A percentile compares a stretch with the other conserved stretches of the same genome.
These are phyloP conservation scores for Aureobasidium mangrovei DNA, from an alignment of 2,329 filamentous ascomycete genomes.

Conservation along the genomic window DNA sequence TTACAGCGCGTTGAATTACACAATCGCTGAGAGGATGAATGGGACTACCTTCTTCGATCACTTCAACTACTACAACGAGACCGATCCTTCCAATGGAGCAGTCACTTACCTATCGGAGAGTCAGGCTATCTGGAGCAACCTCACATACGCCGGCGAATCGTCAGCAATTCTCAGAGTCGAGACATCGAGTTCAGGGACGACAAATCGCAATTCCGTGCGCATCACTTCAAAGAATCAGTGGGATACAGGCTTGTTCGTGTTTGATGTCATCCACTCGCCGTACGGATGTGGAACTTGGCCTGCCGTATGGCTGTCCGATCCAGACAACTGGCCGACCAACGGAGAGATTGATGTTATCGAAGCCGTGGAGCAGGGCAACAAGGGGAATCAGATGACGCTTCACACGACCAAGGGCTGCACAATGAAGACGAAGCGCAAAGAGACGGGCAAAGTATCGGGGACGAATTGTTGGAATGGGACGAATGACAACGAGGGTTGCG, in stretches of 20 bases:
- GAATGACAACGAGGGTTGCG: slow-evolving; percentile 26
- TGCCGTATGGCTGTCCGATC: slow-evolving; percentile 56
- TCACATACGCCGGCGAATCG: slow-evolving; percentile 22
- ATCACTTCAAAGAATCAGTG: slow-evolving; percentile 53
- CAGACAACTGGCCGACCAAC: slow-evolving; percentile 48
- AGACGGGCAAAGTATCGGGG: slow-evolving; percentile 22
- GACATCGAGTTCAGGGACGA: slow-evolving; percentile 20
- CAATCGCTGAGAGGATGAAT: slow-evolving; percentile 26
- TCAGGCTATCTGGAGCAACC: slow-evolving; percentile 18
- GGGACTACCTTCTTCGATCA: slow-evolving; percentile 40
- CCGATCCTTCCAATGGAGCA: slow-evolving; percentile 42
- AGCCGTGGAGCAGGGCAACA: slow-evolving; percentile 27
- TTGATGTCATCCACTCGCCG: slow-evolving; percentile 56
- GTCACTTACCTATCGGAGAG: slow-evolving; percentile 34
- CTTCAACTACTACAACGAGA: slow-evolving; percentile 40
- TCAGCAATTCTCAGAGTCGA: slow-evolving; percentile 23
- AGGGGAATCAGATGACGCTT: slow-evolving; percentile 23
- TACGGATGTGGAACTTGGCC: slow-evolving; percentile 58
- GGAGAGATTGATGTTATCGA: slow-evolving; percentile 32
- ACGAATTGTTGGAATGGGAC: slow-evolving; percentile 22
- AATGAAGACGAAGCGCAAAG: slow-evolving; percentile 28
- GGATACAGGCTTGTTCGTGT: slow-evolving; percentile 55
- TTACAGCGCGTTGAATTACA: slow-evolving; percentile 22
- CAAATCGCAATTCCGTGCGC: slow-evolving; percentile 55
- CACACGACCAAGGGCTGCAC: slow-evolving; percentile 26